phyloP scores from a whole-genome alignment of 2,329 filamentous ascomycete genomes.

The Pleoardoris graminearum region DNA sequence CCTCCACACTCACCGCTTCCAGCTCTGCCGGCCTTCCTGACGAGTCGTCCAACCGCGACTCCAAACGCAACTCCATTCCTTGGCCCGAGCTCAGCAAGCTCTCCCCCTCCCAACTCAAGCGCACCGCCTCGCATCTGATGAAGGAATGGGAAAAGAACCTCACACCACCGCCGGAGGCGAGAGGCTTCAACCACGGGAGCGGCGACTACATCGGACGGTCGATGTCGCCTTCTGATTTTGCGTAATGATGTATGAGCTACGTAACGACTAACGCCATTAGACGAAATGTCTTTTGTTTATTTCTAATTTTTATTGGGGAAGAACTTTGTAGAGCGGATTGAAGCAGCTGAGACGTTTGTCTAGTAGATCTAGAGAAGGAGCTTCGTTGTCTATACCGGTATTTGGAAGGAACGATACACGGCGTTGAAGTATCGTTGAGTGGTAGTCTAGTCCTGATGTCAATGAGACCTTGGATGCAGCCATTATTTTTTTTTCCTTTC shows the following conservation, averaged over 20 bases:
- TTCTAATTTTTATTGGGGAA: slow-evolving; percentile 20
- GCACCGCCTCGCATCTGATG: slow-evolving; percentile 83
- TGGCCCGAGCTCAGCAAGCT: slow-evolving; percentile 74
- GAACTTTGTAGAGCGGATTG: slow-evolving; percentile 27
- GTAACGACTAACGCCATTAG: slow-evolving; percentile 37
- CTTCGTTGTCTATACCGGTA: slow-evolving; percentile 3
- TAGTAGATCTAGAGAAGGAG: background rate
- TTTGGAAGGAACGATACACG: background rate
- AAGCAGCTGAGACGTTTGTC: slow-evolving; percentile 10
- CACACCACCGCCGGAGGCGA: slow-evolving; percentile 51
- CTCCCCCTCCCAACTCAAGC: slow-evolving; percentile 75
- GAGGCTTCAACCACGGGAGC: slow-evolving; percentile 34
- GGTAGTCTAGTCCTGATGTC: slow-evolving; percentile 6
- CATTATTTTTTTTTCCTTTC: no score
- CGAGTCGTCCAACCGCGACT: slow-evolving; percentile 28
- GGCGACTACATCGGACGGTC: slow-evolving; percentile 44
- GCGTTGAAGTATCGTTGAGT: background rate
- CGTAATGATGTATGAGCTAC: slow-evolving; percentile 28
- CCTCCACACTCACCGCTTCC: slow-evolving; percentile 39
- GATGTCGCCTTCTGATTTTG: slow-evolving; percentile 24
- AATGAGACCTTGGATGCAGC: slow-evolving; percentile 7
- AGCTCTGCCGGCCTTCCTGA: slow-evolving; percentile 32
- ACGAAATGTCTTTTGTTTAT: slow-evolving; percentile 36
- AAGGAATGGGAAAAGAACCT: slow-evolving; percentile 87
- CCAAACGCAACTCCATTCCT: slow-evolving; percentile 52